Percentiles rank a stretch among this genome's conserved stretches.
These are phyloP conservation scores for Auriscalpium orientale DNA, from an alignment of 768 basidiomycete genomes.

Conservation along the genomic window DNA sequence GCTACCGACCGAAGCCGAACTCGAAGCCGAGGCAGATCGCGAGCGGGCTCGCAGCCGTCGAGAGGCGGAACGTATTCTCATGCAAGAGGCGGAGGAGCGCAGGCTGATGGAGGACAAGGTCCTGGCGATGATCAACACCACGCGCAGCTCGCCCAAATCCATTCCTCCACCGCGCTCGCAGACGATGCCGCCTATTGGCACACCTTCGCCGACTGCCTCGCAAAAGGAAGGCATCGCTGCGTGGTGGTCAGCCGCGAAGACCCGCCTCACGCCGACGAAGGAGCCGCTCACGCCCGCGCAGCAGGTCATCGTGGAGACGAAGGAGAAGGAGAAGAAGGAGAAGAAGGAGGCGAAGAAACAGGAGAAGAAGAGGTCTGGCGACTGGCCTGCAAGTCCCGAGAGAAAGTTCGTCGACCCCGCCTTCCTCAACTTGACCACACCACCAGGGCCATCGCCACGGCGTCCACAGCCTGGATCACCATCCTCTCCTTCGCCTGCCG, in stretches of 20 bases:
- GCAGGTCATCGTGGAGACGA: slow-evolving; percentile 70
- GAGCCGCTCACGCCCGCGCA: slow-evolving; percentile 78
- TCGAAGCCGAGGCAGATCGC: slow-evolving; percentile 73
- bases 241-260: slow-evolving; percentile 77
- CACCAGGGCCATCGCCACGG: slow-evolving; percentile 37
- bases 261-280: slow-evolving; percentile 71
- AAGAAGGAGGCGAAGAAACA: slow-evolving; percentile 33
- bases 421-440: slow-evolving; percentile 45
- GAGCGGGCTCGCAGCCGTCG: slow-evolving; percentile 70
- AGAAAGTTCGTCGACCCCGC: slow-evolving; percentile 52
- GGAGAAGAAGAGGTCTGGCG: slow-evolving; percentile 25
- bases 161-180: slow-evolving; percentile 59
- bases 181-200: slow-evolving; percentile 30
- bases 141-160: slow-evolving; percentile 27
- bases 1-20: slow-evolving; percentile 63
- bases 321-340: slow-evolving; percentile 50
- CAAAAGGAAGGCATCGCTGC: slow-evolving; percentile 47
- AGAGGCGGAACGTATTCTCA: slow-evolving; percentile 74
- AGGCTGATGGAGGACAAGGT: slow-evolving; percentile 66
- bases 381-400: slow-evolving; percentile 50
- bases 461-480: slow-evolving; percentile 46
- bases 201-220: slow-evolving; percentile 50
- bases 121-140: slow-evolving; percentile 62
- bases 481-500: slow-evolving; percentile 58
- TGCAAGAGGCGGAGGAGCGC: slow-evolving; percentile 61